Conservation (phyloP, 768 basidiomycete species). For the Boletus vermiculosoides region DNA sequence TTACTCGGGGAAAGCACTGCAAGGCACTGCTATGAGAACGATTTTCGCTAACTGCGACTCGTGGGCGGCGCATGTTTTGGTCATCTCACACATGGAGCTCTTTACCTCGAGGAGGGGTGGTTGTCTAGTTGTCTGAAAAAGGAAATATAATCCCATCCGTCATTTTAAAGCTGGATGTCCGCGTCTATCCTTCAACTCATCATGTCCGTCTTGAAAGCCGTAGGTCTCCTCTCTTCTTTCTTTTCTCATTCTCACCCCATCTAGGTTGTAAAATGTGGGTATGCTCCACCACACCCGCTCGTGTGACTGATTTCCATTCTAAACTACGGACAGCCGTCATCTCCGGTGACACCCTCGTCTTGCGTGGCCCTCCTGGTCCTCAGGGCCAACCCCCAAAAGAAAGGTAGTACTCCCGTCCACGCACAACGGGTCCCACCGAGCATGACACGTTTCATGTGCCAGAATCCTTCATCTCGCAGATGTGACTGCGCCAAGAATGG, state of each 20-base stretch:
- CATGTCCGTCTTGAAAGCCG: constrained; percentile 74
- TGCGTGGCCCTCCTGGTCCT: constrained; percentile 72
- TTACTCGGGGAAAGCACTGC: constrained; percentile 8
- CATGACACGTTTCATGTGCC: constrained; percentile 13
- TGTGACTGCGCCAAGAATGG: constrained; percentile 79
- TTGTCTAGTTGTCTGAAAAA: neutral
- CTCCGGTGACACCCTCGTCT: constrained; percentile 86
- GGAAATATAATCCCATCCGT: neutral
- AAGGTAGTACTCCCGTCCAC: constrained; percentile 48
- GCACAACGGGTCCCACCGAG: neutral
- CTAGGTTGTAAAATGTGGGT: constrained; percentile 63
- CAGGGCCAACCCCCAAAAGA: constrained; percentile 91
- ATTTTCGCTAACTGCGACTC: constrained; percentile 9
- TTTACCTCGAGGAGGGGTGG: too few relatives aligned
- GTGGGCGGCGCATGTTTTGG: constrained; percentile 17
- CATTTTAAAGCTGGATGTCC: too few relatives aligned
- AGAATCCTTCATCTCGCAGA: constrained; percentile 92
- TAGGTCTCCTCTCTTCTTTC: constrained; percentile 35
- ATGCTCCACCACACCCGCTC: neutral
- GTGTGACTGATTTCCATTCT: constrained; percentile 19
- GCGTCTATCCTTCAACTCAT: too few relatives aligned
- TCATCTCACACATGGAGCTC: too few relatives aligned
- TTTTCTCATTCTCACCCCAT: accelerated
- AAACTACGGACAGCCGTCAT: constrained; percentile 60
- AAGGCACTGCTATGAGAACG: constrained; percentile 11